These are phyloP conservation scores for Xylaria sp. DNA, from an alignment of 2,329 filamentous ascomycete genomes.

Conservation along the genomic window DNA sequence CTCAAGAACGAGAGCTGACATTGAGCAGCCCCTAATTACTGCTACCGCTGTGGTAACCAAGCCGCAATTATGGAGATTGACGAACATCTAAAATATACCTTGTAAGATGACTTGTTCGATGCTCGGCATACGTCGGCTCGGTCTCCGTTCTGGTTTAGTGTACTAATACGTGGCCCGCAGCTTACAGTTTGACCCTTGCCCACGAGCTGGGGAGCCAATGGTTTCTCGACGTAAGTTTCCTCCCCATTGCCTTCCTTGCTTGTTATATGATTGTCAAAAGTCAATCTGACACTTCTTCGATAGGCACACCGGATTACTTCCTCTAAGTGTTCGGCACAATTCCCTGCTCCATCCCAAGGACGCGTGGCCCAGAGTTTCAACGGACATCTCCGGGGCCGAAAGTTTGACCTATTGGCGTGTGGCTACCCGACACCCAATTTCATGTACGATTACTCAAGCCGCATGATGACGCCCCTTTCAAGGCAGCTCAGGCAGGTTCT, in stretches of 20 bases:
- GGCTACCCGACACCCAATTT: constrained; percentile 29
- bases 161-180: constrained; percentile 59
- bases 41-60: constrained; percentile 98
- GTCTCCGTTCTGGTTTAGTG: constrained; percentile 23
- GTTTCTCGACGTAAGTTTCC: constrained; percentile 82
- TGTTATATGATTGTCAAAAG: neutral
- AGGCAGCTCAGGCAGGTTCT: constrained; percentile 32
- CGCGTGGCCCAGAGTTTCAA: constrained; percentile 39
- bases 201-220: constrained; percentile 97
- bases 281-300: constrained; percentile 41
- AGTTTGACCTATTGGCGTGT: constrained; percentile 28
- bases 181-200: constrained; percentile 99
- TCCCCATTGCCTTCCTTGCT: neutral
- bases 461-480: constrained; percentile 22
- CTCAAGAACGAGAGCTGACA: constrained; percentile 23
- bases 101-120: constrained; percentile 71
- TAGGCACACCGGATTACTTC: constrained; percentile 96
- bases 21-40: constrained; percentile 83
- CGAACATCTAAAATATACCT: constrained; percentile 98
- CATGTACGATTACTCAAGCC: constrained; percentile 37
- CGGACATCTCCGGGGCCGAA: constrained; percentile 26
- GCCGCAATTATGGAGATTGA: constrained; percentile 99
- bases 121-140: neutral
- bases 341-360: constrained; percentile 32
- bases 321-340: constrained; percentile 67